A percentile compares a stretch with the other conserved stretches of the same genome.
Evolutionary conservation across 345 rosid species (phyloP).

Genomic region (Brassica juncea): DNA sequence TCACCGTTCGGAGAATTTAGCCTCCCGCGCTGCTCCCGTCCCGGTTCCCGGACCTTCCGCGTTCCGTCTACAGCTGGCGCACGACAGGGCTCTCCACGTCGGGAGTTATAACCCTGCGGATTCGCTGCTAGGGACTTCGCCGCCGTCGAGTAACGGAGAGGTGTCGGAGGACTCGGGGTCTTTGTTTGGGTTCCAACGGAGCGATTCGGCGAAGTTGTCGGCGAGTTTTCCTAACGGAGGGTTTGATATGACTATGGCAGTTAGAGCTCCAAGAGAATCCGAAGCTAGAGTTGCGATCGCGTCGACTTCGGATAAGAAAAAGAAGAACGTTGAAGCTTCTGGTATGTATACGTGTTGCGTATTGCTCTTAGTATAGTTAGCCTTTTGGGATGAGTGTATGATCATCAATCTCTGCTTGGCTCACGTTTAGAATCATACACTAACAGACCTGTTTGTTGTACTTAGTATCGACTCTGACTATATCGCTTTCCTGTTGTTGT

Average conservation of each 20-base stretch:
- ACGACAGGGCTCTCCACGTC: constrained; percentile 33
- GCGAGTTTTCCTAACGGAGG: constrained; percentile 77
- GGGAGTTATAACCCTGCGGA: constrained; percentile 72
- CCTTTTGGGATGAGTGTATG: neutral
- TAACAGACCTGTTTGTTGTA: too few relatives aligned
- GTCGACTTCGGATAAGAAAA: constrained; percentile 25
- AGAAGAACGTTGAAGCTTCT: constrained; percentile 27
- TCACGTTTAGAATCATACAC: too few relatives aligned
- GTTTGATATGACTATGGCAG: constrained; percentile 61
- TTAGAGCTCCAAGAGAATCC: constrained; percentile 24
- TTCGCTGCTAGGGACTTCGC: constrained; percentile 57
- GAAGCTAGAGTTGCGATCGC: neutral
- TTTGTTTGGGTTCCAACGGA: constrained; percentile 54
- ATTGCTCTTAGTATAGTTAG: neutral
- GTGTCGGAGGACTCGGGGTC: constrained; percentile 55
- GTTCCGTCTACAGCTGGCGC: constrained; percentile 29
- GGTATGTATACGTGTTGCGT: constrained; percentile 38
- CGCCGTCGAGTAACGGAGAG: constrained; percentile 51
- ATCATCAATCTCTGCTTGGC: too few relatives aligned
- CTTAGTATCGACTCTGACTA: too few relatives aligned
- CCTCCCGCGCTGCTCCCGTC: constrained; percentile 54
- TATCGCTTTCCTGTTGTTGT: neutral
- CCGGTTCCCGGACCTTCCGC: constrained; percentile 56
- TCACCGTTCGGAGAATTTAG: constrained; percentile 58
- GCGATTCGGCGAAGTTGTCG: constrained; percentile 58